A percentile compares a stretch with the other conserved stretches of the same genome.
Evolutionary conservation across 2,329 filamentous ascomycete genomes (phyloP).

Genomic region (Phaeosphaeriaceae sp.): DNA sequence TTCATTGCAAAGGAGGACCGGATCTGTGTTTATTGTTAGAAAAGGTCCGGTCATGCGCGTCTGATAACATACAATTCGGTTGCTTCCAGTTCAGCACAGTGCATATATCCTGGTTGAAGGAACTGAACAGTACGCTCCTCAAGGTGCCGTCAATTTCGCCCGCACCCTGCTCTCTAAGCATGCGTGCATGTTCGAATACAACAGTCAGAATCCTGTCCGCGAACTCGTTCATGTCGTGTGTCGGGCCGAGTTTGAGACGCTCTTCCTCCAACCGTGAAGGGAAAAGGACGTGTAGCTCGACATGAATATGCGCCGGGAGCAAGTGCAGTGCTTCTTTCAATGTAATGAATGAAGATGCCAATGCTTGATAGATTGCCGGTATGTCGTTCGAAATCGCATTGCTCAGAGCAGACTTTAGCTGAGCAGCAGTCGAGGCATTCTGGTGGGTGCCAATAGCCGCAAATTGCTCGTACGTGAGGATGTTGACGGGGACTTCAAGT

Average conservation of each 20-base stretch:
- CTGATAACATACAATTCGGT: slow-evolving; percentile 78
- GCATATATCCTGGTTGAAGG: slow-evolving; percentile 88
- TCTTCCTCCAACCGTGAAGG: slow-evolving; percentile 79
- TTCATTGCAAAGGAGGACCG: slow-evolving; percentile 93
- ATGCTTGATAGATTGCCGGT: slow-evolving; percentile 72
- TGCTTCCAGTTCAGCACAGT: slow-evolving; percentile 99
- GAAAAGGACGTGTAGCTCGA: slow-evolving; percentile 92
- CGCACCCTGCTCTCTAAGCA: slow-evolving; percentile 66
- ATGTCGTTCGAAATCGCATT: slow-evolving; percentile 41
- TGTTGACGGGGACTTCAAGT: slow-evolving; percentile 82
- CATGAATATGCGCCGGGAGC: slow-evolving; percentile 80
- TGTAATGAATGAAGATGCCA: slow-evolving; percentile 80
- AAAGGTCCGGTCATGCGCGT: background rate
- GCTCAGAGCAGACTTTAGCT: slow-evolving; percentile 33
- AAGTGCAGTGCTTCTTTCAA: slow-evolving; percentile 78
- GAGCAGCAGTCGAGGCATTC: slow-evolving; percentile 29
- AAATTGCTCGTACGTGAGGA: slow-evolving; percentile 79
- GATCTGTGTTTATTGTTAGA: slow-evolving; percentile 61
- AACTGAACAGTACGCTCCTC: slow-evolving; percentile 91
- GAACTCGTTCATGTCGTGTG: slow-evolving; percentile 83
- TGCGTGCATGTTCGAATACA: slow-evolving; percentile 89
- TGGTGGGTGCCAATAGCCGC: slow-evolving; percentile 53
- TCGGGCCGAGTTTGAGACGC: slow-evolving; percentile 72
- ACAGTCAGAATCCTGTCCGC: slow-evolving; percentile 83
- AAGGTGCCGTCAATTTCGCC: slow-evolving; percentile 69